Evolutionary conservation across 495 filamentous ascomycete species (phyloP).

Genomic region (Immersiella caudata): DNA sequence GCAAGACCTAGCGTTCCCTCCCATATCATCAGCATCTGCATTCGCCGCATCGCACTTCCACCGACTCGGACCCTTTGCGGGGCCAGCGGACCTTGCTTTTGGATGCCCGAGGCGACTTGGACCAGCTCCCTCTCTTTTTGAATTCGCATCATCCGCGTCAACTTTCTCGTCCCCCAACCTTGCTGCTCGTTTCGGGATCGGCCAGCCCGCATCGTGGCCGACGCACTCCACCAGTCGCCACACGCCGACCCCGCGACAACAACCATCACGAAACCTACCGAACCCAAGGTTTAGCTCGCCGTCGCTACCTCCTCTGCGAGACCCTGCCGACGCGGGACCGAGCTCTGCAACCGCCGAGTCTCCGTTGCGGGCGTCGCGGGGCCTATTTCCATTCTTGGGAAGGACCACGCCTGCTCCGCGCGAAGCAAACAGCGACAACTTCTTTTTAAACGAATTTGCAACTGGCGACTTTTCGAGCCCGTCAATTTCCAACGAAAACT

Average conservation of each 20-base stretch:
- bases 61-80: neutral
- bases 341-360: neutral
- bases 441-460: conserved; percentile 30
- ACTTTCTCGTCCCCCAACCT: neutral
- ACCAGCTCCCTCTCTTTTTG: neutral
- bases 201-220: neutral
- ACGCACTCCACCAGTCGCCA: neutral
- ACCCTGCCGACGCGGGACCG: neutral
- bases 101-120: neutral
- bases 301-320: neutral
- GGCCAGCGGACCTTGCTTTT: neutral
- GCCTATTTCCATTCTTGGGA: neutral
- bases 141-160: neutral
- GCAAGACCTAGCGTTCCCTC: neutral
- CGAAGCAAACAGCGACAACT: conserved; percentile 36
- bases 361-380: neutral
- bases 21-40: neutral
- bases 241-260: neutral
- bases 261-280: neutral
- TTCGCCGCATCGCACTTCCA: neutral
- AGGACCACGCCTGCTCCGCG: neutral
- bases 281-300: neutral
- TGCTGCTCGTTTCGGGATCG: neutral
- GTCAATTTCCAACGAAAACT: conserved; percentile 30
- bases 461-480: conserved; percentile 43